Base-by-base conservation (phyloP, 495 filamentous ascomycete species). In the Durotheca rogersii region DNA sequence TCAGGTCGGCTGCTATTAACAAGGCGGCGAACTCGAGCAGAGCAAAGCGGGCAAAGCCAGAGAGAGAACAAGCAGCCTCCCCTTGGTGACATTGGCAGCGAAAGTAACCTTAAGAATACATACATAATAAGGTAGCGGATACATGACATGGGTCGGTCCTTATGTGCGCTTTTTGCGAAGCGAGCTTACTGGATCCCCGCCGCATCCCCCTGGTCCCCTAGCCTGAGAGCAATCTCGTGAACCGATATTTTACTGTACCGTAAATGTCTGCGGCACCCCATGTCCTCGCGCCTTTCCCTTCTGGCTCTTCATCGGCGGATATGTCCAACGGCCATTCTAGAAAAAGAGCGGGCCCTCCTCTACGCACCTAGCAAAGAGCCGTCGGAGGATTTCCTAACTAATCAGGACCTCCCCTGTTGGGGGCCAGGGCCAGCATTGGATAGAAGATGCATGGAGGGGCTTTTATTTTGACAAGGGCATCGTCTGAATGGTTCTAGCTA, bases 381-480 rank as follows among this genome's bases (percentile, higher is more conserved):
- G 31, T 74, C 70, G 70, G 70, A 74, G 67, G 67, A 69, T 75
- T 73, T 64, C 68, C 62, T 62, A 63, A 63, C 69, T 69, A 67
- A 74, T 73, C 69, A 72, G 65, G 65, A 25, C 56, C 50, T 40
- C 51, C 63, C 60, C 61, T 57, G 53, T 61, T 64, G 60, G 60
- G 60, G 64, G 57, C 64, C 57, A 61, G 64, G 64, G 60, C 60
- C 34, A 51, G 56, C 38, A 58, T 56, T 52, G 49, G 52, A 44
- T 42, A 44, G 43, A 51, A 47, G 39, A 38, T 54, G 53, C 57
- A 51, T 61, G 52, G 62, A 65, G 60, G 60, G 62, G 62, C 47
- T 48, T 51, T 55, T 51, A 47, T 51, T 54, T 58, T 46, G 47
- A n/a, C 56, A 61, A 53, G 56, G 53, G 32, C 12, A 43, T 47